Conservation (phyloP, 2,329 filamentous ascomycete genomes). For the Nemania sp. region DNA sequence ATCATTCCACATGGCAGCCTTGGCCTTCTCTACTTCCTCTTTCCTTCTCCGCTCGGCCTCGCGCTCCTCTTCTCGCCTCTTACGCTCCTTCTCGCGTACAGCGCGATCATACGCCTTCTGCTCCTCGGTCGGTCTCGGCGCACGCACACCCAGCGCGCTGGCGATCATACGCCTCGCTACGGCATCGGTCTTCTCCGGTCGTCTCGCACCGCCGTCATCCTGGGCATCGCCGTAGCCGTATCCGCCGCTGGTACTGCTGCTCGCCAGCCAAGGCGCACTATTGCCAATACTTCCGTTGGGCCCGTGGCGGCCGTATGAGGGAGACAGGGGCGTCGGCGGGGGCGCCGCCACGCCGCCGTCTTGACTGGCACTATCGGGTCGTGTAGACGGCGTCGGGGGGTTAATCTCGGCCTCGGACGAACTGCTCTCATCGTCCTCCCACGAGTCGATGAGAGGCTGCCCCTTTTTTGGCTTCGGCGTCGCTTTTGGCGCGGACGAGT, state of each 20-base stretch:
- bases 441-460: conserved; percentile 66
- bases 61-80: conserved; percentile 72
- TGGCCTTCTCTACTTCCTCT: conserved; percentile 74
- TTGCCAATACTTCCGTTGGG: neutral
- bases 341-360: conserved; percentile 56
- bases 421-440: conserved; percentile 72
- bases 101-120: conserved; percentile 84
- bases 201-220: conserved; percentile 14
- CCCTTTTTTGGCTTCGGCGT: conserved; percentile 44
- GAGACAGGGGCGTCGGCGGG: conserved; percentile 69
- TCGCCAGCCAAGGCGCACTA: conserved; percentile 23
- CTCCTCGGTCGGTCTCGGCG: conserved; percentile 83
- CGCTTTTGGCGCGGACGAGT: conserved; percentile 9
- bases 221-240: conserved; percentile 12
- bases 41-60: conserved; percentile 64
- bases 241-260: conserved; percentile 13
- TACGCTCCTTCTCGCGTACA: conserved; percentile 82
- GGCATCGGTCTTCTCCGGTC: conserved; percentile 89
- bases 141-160: conserved; percentile 79
- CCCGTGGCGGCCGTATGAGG: conserved; percentile 44
- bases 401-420: conserved; percentile 45
- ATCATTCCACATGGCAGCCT: conserved; percentile 85
- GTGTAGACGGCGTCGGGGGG: conserved; percentile 26
- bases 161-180: conserved; percentile 90
- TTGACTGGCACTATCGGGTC: conserved; percentile 28